Evolutionary conservation across 345 rosid genomes (phyloP).

Genomic region (Dovyalis caffra): DNA sequence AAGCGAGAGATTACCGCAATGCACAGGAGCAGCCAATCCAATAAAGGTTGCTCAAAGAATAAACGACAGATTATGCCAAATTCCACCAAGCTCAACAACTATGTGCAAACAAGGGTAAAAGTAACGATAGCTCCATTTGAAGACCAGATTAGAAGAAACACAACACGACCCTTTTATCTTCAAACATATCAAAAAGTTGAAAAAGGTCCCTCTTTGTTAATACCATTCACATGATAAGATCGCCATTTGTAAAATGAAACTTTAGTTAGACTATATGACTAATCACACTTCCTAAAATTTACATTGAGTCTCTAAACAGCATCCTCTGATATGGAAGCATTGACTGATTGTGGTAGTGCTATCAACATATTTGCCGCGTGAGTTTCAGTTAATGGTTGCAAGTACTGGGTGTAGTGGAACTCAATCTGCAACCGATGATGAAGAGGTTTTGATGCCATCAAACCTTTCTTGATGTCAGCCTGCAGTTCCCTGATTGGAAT

Average conservation of each 20-base stretch:
- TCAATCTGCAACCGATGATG: conserved; percentile 91
- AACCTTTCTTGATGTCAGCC: conserved; percentile 85
- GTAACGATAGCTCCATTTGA: not conserved
- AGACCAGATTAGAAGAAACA: conserved; percentile 12
- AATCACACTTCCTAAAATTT: conserved; percentile 42
- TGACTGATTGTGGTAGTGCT: conserved; percentile 10
- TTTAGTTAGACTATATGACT: conserved; percentile 38
- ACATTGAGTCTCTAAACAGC: conserved; percentile 32
- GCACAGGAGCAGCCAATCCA: not conserved
- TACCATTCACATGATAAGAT: conserved; percentile 27
- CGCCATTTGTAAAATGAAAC: not conserved
- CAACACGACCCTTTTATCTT: conserved; percentile 7
- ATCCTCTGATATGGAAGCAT: conserved; percentile 26
- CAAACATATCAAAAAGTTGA: conserved; percentile 15
- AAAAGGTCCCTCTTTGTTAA: conserved; percentile 30
- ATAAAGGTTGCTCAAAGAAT: not conserved
- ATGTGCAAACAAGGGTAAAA: not conserved
- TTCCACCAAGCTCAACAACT: not conserved
- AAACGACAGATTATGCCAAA: not conserved
- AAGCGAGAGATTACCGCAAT: not conserved
- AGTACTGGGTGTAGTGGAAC: conserved; percentile 65
- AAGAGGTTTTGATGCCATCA: conserved; percentile 61
- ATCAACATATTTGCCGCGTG: conserved; percentile 18
- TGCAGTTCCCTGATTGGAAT: conserved; percentile 84
- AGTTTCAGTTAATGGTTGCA: conserved; percentile 22